Evolutionary conservation across 805 yeast genomes (phyloP), one percentile per base, ranked within the genome.

Genomic region (Candida hungchunana): DNA sequence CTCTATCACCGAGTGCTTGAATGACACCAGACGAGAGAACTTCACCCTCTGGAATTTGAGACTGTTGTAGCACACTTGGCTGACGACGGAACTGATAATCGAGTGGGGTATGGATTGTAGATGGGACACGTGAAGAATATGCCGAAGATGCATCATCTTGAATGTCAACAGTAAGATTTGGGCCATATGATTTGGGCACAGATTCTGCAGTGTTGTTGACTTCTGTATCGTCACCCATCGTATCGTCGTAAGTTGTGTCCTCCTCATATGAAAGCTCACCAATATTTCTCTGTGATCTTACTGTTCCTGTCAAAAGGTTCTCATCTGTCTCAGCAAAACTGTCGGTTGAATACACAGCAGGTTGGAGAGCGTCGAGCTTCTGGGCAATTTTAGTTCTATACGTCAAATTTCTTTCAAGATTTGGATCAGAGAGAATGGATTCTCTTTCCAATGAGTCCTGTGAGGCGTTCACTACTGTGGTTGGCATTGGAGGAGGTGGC

Each of bases 301-400:
- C 8, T 10, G 13, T 19, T 12, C 34, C 17, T 3, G 22, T 25
- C 31, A 37, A 14, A 6, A 44, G 27, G 18, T 39, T 38, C 4
- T 46, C 51, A 19, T 41, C 35, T 7, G 53, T 44, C 2, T 20
- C 37, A 1, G 22, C 33, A 28, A 47, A 28, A 16, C 46, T 42
- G 3, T 41, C 44, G 7, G 37, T 34, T 4, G 50, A 46, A 15
- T 42, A 34, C 8, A 29, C 25, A 5, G 39, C 34, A 2, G 55
- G 53, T 22, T 51, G 56, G 17, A 54, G 31, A 2, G 44, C 51
- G 19, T 48, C 43, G 14, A 54, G 36, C 0, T 47, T 41, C 14
- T 51, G 45, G 7, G 47, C 57, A 31, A 54, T 53, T 16, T 44
- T 46, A 0, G 58, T 53, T 43, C 59, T 46, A 33, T 37, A 54